Base-by-base conservation (phyloP, 306 rosid genomes). In the Clitoria ternatea region DNA sequence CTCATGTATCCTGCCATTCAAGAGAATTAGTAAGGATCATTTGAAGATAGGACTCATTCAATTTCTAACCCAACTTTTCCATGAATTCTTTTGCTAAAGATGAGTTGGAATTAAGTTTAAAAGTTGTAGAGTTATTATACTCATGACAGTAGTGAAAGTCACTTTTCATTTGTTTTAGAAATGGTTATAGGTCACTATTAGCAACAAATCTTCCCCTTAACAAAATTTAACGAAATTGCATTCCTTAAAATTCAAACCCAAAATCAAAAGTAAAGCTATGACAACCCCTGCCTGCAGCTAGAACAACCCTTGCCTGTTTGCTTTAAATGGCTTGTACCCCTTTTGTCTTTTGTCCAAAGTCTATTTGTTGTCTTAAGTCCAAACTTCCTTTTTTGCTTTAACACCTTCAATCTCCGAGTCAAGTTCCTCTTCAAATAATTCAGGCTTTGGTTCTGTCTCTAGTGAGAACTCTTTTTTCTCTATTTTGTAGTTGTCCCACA, bases 401-500 rank as follows among this genome's bases (percentile, higher is more conserved):
- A n/a, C 57, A 10, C 63, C 77, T 65, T 84, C 86, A 7, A 59
- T 66, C 79, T n/a, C n/a, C n/a, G n/a, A n/a, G n/a, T n/a, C n/a
- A n/a, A n/a, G n/a, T n/a, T n/a, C n/a, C n/a, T n/a, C 92, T 52
- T 85, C 87, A 1, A 92, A 76, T 36, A 89, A 84, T 73, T 83
- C 90, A 48, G 85, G 86, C 80, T 87, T 92, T 3, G 76, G 75
- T 74, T 92, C 96, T 76, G 90, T 80, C 81, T 85, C 98, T 2
- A 88, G 98, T 0, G 88, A 89, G 80, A 87, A 89, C 68, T 92
- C 98, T 74, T 89, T 91, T 89, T 89, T 92, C 78, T 92, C 98
- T 55, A 92, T 92, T 76, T 82, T 88, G 88, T 88, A 87, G 83
- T 90, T 88, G 79, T 90, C 96, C 96, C 97, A 88, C 97, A 90